phyloP scores from a whole-genome alignment of 768 basidiomycete genomes.

The Paxillus rubicundulus region DNA sequence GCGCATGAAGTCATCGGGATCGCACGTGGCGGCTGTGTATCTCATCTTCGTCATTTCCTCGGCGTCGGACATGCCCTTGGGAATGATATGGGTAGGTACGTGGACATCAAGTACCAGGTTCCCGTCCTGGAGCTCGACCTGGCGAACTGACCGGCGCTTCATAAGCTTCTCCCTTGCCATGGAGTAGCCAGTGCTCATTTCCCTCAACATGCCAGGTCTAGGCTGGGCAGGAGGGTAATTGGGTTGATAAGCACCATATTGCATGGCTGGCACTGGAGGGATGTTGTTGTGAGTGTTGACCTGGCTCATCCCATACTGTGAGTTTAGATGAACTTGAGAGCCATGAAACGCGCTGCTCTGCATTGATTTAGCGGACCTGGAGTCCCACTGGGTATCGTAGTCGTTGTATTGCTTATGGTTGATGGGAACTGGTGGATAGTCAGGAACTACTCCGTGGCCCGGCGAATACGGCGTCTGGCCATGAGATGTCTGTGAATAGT shows the following conservation, averaged over 20 bases:
- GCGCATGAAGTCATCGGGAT: conserved; percentile 84
- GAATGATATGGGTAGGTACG: conserved; percentile 76
- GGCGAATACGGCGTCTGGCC: conserved; percentile 20
- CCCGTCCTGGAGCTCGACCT: conserved; percentile 77
- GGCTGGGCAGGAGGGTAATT: conserved; percentile 63
- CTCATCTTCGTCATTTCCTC: conserved; percentile 84
- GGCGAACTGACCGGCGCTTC: conserved; percentile 74
- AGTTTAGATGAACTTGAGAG: conserved; percentile 71
- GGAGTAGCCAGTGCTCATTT: conserved; percentile 57
- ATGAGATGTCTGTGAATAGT: conserved; percentile 28
- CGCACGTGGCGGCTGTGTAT: conserved; percentile 86
- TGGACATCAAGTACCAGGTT: conserved; percentile 83
- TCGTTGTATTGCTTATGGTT: conserved; percentile 44
- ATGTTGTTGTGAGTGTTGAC: conserved; percentile 30
- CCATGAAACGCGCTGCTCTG: conserved; percentile 59
- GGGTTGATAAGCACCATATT: conserved; percentile 39
- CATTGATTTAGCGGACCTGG: conserved; percentile 37
- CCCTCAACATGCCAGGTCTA: conserved; percentile 47
- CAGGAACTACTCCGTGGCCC: conserved; percentile 31
- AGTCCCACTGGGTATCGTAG: conserved; percentile 44
- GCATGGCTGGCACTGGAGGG: conserved; percentile 56
- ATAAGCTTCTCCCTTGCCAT: conserved; percentile 75
- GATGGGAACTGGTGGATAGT: conserved; percentile 35
- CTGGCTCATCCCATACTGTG: conserved; percentile 58
- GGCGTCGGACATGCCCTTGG: conserved; percentile 54